phyloP scores from a whole-genome alignment of 768 basidiomycete genomes.

The Mycena kentingensis region DNA sequence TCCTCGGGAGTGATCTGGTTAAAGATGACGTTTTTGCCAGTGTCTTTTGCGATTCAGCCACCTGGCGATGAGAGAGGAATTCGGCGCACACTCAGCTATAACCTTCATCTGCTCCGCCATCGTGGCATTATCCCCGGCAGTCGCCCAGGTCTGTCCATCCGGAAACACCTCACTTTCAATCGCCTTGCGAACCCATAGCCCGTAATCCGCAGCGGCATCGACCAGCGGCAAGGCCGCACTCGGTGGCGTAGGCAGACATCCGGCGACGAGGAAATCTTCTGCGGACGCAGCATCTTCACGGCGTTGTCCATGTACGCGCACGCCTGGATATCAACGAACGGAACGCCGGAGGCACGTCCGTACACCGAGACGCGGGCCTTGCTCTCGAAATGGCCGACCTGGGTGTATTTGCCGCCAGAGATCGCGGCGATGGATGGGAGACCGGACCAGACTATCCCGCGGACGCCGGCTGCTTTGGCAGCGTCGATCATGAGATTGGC shows the following conservation, averaged over 20 bases:
- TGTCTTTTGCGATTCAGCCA: neutral
- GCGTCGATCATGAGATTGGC: neutral
- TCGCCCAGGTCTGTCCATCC: neutral
- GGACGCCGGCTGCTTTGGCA: neutral
- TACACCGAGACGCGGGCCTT: neutral
- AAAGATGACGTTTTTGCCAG: neutral
- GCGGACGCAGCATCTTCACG: neutral
- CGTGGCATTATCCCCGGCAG: neutral
- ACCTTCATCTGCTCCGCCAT: neutral
- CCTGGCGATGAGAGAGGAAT: neutral
- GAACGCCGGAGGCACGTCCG: neutral
- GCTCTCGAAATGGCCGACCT: neutral
- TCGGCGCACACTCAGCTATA: neutral
- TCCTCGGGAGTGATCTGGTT: neutral
- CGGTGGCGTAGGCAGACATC: too few species aligned
- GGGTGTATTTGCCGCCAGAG: neutral
- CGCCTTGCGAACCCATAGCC: neutral
- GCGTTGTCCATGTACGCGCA: neutral
- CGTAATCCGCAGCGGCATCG: neutral
- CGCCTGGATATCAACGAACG: slow-evolving; percentile 1
- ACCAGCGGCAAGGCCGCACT: neutral
- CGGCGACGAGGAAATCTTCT: neutral
- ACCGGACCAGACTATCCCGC: neutral
- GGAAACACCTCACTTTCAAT: neutral
- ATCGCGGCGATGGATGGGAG: neutral